Evolutionary conservation across 2,329 filamentous ascomycete genomes (phyloP), one percentile per base, ranked within the genome.

Genomic region (Paraconiothyrium sp.): DNA sequence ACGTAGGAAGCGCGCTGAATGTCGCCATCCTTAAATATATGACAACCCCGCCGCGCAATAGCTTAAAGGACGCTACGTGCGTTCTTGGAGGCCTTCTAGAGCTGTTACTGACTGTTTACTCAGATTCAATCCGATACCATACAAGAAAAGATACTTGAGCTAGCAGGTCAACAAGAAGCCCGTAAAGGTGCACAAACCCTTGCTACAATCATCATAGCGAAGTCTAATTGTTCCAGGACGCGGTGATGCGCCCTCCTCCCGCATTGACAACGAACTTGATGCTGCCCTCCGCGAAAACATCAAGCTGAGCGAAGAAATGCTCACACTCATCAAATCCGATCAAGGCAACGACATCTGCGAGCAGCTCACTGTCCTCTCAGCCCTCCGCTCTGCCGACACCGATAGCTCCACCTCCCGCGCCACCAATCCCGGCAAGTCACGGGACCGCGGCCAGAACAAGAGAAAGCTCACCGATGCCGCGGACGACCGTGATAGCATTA

Each of bases 201-300:
- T 44, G 22, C 16, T 32, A 5, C 24, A 22, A 14, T 43, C 24
- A 58, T 8, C 2, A 14, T 13, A 67, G 66, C 37, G 67, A 51
- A 14, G 24, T 32, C 57, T 66, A 49, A 67, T 41, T 34, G 11
- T 14, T 8, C n/a, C 7, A 80, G 78, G 67, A 5, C 75, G 76
- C 7, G 76, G 74, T 30, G 75, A 78, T 20, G 64, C 70, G 35
- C 72, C 76, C 13, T 79, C 78, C 20, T 71, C 76, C 13, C 70
- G 73, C n/a, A 76, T 83, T 24, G 82, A 84, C 65, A 76, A 80
- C 50, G 78, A 80, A 34, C 77, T 84, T 3, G 82, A 84, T 64
- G 73, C 79, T 39, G 74, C 79, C 16, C 79, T 83, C 47, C 80
- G 83, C 39, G 82, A 83, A 44, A 83, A 84, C 60, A 79, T 84